Base-by-base conservation (phyloP, 2,329 filamentous ascomycete species). In the Trichoderma sp. region DNA sequence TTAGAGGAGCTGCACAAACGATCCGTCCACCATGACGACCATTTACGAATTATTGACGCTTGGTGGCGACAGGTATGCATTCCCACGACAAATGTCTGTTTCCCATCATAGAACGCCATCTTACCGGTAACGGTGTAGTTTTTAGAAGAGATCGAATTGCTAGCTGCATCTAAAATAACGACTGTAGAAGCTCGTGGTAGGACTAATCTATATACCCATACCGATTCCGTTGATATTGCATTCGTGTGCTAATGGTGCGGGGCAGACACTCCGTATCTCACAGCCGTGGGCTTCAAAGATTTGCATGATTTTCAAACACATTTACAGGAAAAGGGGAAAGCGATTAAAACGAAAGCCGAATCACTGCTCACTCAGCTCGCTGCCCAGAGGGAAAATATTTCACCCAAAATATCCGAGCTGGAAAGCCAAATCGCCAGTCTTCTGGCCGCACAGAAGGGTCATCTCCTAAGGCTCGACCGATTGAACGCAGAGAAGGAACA, bases 61-160 rank as follows among this genome's bases (percentile, higher is more conserved):
- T 99, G 95, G 95, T 96, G 95, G 82, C 88, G 91, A 76, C 94
- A 99, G 87, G 93, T 97, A 80, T 79, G 86, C 37, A 32, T 29
- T 19, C 29, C 37, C 7, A 19, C 13, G 4, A 22, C 15, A 5
- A 32, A 27, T 25, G 13, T 32, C 15, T 13, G 32, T 58, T 64
- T 34, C 52, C 25, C 8, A n/a, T 32, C 19, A 22, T 32, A 29
- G 2, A 17, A 56, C 25, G 10, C 50, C 35, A 19, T 45, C 29
- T 48, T 37, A 52, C 67, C 53, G 42, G 60, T 25, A 48, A 48
- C 42, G 29, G 57, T 50, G 15, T 25, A 90, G 87, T 76, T 90
- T 39, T 74, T 91, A 45, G 87, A 91, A 77, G 88, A 91, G 78
- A 80, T 91, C 50, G 86, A 87, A 72, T 73, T 89, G 45, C 76